phyloP scores from a whole-genome alignment of 345 rosid genomes.

The Bruguiera parviflora region DNA sequence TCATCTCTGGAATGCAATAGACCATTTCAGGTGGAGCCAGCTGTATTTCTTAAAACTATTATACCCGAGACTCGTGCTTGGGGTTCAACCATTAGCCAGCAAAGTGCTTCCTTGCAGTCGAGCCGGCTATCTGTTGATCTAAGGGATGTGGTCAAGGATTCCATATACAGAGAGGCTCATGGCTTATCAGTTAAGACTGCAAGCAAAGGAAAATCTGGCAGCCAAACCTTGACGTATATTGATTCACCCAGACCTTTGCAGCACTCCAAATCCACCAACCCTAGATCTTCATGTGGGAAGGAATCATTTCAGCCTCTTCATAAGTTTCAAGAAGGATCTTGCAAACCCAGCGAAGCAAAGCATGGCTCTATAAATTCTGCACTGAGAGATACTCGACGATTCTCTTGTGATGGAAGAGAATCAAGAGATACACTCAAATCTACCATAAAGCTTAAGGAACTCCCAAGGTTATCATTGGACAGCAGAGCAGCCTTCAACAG shows the following conservation, averaged over 20 bases:
- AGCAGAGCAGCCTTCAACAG: conserved; percentile 56
- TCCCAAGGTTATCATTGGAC: conserved; percentile 85
- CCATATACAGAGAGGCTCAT: conserved; percentile 59
- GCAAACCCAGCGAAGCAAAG: conserved; percentile 31
- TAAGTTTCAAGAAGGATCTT: conserved; percentile 31
- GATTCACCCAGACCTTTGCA: conserved; percentile 66
- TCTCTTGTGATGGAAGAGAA: conserved; percentile 84
- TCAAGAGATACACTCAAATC: conserved; percentile 49
- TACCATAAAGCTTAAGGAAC: conserved; percentile 60
- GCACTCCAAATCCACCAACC: conserved; percentile 41
- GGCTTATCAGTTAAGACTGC: conserved; percentile 37
- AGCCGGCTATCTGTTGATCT: conserved; percentile 45
- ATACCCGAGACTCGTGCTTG: conserved; percentile 20
- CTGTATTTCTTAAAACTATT: conserved; percentile 28
- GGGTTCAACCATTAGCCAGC: conserved; percentile 28
- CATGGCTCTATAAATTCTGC: conserved; percentile 32
- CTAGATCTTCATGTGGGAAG: conserved; percentile 38
- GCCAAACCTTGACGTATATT: conserved; percentile 47
- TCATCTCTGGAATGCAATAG: conserved; percentile 58
- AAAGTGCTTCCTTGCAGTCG: conserved; percentile 32
- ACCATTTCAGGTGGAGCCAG: conserved; percentile 45
- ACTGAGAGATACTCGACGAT: conserved; percentile 62
- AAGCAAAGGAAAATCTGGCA: conserved; percentile 30
- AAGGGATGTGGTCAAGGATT: conserved; percentile 52
- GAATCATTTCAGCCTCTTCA: conserved; percentile 45